Conservation (phyloP, 192 early-diverging fungal genomes). For the Podila clonocystis region DNA sequence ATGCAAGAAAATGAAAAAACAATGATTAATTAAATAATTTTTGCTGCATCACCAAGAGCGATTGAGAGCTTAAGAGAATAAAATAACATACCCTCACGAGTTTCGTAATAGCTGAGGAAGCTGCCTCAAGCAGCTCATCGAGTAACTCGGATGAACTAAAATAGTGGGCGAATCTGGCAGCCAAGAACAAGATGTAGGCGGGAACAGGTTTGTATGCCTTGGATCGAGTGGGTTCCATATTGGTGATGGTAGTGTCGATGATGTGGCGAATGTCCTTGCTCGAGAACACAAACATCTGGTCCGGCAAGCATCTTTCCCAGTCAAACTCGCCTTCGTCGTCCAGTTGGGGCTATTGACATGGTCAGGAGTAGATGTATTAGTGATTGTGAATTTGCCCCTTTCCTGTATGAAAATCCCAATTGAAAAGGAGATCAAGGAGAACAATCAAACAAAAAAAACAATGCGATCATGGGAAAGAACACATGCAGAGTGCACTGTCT, state of each 20-base stretch:
- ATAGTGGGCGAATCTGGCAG: constrained; percentile 90
- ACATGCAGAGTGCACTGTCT: neutral
- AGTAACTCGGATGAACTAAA: constrained; percentile 78
- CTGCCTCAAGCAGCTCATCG: constrained; percentile 69
- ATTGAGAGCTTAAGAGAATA: neutral
- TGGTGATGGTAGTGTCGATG: constrained; percentile 74
- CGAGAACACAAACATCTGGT: constrained; percentile 98
- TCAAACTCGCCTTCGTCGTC: constrained; percentile 69
- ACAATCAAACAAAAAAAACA: neutral
- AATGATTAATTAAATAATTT: neutral
- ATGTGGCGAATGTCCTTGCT: constrained; percentile 75
- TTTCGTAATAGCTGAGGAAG: constrained; percentile 66
- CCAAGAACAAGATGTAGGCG: constrained; percentile 90
- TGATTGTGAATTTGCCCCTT: neutral
- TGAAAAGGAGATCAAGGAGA: neutral
- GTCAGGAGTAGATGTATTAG: constrained; percentile 1
- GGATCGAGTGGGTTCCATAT: constrained; percentile 70
- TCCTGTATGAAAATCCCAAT: constrained; percentile 1
- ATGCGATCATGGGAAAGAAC: neutral
- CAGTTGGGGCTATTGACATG: constrained; percentile 34
- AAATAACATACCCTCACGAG: constrained; percentile 57
- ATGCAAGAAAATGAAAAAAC: neutral
- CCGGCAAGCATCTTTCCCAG: constrained; percentile 84
- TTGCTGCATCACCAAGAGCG: neutral
- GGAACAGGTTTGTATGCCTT: constrained; percentile 73